phyloP scores from a whole-genome alignment of 257 asterid genomes.

The Linderniella brevidens region DNA sequence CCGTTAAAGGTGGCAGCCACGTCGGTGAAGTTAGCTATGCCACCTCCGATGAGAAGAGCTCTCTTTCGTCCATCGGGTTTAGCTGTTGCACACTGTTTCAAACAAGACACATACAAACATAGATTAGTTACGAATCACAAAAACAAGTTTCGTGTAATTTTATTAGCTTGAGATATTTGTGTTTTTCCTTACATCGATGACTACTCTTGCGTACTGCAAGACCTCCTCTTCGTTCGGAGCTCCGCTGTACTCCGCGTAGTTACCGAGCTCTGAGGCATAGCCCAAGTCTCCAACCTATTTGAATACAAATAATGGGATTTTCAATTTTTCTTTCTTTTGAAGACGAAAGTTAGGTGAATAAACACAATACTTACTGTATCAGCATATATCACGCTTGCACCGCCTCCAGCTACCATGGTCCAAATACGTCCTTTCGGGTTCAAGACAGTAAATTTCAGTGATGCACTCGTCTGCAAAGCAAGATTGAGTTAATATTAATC shows the following conservation, averaged over 20 bases:
- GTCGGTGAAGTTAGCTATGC: slow-evolving; percentile 86
- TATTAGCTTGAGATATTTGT: too few relatives aligned
- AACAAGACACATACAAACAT: too few relatives aligned
- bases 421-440: slow-evolving; percentile 94
- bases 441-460: slow-evolving; percentile 81
- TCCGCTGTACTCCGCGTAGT: slow-evolving; percentile 94
- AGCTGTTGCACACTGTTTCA: slow-evolving; percentile 83
- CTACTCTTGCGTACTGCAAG: slow-evolving; percentile 85
- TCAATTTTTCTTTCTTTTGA: background rate
- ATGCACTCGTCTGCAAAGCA: slow-evolving; percentile 72
- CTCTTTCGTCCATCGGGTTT: slow-evolving; percentile 85
- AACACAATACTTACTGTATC: slow-evolving; percentile 34
- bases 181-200: slow-evolving; percentile 81
- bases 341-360: background rate
- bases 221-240: slow-evolving; percentile 95
- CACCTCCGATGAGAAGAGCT: slow-evolving; percentile 85
- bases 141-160: background rate
- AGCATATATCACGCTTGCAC: slow-evolving; percentile 93
- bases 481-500: background rate
- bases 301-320: background rate
- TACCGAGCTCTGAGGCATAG: slow-evolving; percentile 87
- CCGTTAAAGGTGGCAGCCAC: slow-evolving; percentile 91
- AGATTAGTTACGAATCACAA: slow-evolving; percentile 5
- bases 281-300: slow-evolving; percentile 75
- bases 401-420: slow-evolving; percentile 99